phyloP scores from a whole-genome alignment of 176 grass and related monocot species.

The Oryza meridionalis region DNA sequence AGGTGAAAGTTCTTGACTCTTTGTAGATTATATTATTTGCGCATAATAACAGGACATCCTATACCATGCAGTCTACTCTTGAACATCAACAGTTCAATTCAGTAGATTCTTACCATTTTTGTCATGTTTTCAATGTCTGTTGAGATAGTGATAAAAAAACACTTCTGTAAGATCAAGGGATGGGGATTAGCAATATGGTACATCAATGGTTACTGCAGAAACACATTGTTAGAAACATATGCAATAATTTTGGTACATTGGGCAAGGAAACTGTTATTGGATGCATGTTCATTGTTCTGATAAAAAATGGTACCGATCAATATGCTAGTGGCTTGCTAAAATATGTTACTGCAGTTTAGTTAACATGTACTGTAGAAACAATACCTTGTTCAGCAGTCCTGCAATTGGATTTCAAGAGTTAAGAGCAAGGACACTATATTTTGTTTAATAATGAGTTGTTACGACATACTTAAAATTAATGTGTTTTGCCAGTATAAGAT shows the following conservation, averaged over 20 bases:
- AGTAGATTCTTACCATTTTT: not conserved
- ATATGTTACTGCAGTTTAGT: not conserved
- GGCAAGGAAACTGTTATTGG: not conserved
- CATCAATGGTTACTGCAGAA: not conserved
- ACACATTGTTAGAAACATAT: not conserved
- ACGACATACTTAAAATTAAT: not conserved
- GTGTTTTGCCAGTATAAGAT: not conserved
- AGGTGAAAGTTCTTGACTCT: constrained; percentile 58
- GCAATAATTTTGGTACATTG: not conserved
- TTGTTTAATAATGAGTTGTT: not conserved
- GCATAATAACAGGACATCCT: not conserved
- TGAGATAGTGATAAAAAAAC: constrained; percentile 20
- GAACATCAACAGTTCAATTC: not conserved
- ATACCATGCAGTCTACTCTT: not conserved
- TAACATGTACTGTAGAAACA: not conserved
- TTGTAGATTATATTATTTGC: constrained; percentile 10
- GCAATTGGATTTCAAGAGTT: not conserved
- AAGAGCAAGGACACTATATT: not conserved
- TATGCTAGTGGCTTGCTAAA: not conserved
- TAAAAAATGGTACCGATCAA: not conserved
- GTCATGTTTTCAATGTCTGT: not conserved
- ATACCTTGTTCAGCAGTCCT: not conserved
- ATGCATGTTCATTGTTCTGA: not conserved
- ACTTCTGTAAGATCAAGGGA: constrained; percentile 11
- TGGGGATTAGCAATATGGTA: not conserved